Evolutionary conservation across 2,329 filamentous ascomycete species (phyloP).

Genomic region (Stemphylium lycopersici): DNA sequence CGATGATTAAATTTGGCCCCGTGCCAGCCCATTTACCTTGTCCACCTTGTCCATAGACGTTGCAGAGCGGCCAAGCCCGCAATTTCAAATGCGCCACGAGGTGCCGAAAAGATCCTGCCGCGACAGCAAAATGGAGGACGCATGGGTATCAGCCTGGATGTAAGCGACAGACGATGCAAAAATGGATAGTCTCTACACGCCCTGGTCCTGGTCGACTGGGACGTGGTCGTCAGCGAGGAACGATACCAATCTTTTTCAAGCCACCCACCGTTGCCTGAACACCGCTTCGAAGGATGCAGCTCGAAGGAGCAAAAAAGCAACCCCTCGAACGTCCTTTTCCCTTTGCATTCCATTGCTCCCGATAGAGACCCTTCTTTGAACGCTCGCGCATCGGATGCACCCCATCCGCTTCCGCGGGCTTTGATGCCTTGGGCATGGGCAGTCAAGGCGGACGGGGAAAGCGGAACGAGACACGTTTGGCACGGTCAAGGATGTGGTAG

Average conservation of each 20-base stretch:
- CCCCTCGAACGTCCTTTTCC: constrained; percentile 18
- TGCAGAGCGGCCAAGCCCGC: constrained; percentile 6
- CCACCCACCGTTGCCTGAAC: constrained; percentile 17
- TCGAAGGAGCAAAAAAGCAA: constrained; percentile 9
- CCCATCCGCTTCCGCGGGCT: constrained; percentile 27
- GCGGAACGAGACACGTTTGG: constrained; percentile 33
- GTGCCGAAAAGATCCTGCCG: constrained; percentile 17
- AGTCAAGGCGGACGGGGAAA: constrained; percentile 38
- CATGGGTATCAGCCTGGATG: constrained; percentile 9
- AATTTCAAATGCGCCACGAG: constrained; percentile 19
- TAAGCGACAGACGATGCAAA: constrained; percentile 17
- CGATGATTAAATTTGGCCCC: constrained; percentile 17
- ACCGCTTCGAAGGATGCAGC: constrained; percentile 8
- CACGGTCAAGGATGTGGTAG: constrained; percentile 18
- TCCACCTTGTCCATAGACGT: constrained; percentile 11
- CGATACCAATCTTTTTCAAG: constrained; percentile 12
- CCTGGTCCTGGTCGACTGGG: constrained; percentile 14
- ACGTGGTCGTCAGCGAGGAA: constrained; percentile 18
- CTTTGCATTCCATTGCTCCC: constrained; percentile 9
- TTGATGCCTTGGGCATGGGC: constrained; percentile 25
- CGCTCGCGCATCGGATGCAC: constrained; percentile 30
- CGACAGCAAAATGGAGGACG: constrained; percentile 16
- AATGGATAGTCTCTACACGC: constrained; percentile 8
- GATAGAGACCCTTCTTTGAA: constrained; percentile 27
- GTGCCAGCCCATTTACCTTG: constrained; percentile 19